A percentile compares a stretch with the other conserved stretches of the same genome.
Evolutionary conservation across 768 basidiomycete species (phyloP).

Genomic region (Boletus eberwhitei): DNA sequence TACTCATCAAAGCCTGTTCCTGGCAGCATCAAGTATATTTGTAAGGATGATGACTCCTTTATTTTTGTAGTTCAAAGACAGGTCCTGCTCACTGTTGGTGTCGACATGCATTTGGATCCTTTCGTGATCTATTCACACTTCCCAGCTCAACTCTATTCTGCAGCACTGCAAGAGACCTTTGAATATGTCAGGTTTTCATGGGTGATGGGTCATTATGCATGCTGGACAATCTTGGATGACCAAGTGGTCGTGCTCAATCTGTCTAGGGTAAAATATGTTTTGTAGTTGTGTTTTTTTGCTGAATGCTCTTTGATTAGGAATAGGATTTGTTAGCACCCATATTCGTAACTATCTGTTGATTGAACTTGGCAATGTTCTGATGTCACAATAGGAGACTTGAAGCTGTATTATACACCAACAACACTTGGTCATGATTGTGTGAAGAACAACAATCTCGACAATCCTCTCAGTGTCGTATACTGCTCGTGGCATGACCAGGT

Average conservation of each 20-base stretch:
- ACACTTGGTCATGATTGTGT: too few species aligned
- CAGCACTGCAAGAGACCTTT: background rate
- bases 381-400: too few species aligned
- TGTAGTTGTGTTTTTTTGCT: too few species aligned
- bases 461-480: too few species aligned
- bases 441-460: too few species aligned
- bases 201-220: constrained; percentile 4
- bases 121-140: background rate
- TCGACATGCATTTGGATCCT: background rate
- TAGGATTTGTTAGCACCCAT: too few species aligned
- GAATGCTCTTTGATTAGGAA: too few species aligned
- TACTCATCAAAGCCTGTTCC: constrained; percentile 1
- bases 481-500: too few species aligned
- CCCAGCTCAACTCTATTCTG: background rate
- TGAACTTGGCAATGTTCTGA: too few species aligned
- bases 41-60: background rate
- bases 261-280: too few species aligned
- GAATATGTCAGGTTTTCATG: background rate
- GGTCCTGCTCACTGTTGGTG: background rate
- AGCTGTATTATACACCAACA: too few species aligned
- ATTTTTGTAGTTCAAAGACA: constrained; percentile 7
- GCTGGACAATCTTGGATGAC: constrained; percentile 3
- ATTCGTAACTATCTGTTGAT: too few species aligned
- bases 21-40: constrained; percentile 15
- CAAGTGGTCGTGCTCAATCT: constrained; percentile 1